Base-by-base conservation (phyloP, 2,329 filamentous ascomycete genomes). In the Amphichorda felina region DNA sequence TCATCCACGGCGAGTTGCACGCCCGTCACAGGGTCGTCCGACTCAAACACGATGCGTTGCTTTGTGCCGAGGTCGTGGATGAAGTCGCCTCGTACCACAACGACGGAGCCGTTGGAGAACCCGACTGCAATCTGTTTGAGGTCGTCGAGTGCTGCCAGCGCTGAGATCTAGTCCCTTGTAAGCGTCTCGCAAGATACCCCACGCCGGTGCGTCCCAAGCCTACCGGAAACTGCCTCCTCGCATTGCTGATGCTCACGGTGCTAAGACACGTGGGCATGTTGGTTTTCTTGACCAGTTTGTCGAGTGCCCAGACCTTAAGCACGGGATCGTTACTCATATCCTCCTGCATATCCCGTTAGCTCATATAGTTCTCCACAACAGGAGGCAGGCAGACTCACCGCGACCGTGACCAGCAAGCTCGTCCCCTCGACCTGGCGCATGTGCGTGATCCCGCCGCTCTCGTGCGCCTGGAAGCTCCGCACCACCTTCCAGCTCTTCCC, bases 221-320 rank as follows among this genome's bases (percentile, higher is more conserved):
- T 56, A 85, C 83, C n/a, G 91, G 91, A 57, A 95, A 96, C 47
- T 83, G 86, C 53, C 89, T 87, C 53, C 84, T 75, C 28, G 83
- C 87, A 62, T 96, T 96, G 54, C 87, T 83, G 44, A 98, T 81
- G 16, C 71, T 77, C 35, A 95, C 62, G 1, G 82, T 91, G 51
- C 85, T 94, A 45, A 94, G 69, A 54, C 91, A 96, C 27, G 80
- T 84, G 13, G 91, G 91, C 41, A 81, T 67, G 29, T 87, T 87
- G 4, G 85, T 93, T 69, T 93, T 96, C 70, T 91, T 96, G 45
- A 94, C 86, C 4, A 81, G 71, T 60, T 88, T 93, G 54, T 96
- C 88, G 46, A 98, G 67, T 16, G 86, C 89, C 91, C 91, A 98
- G n/a, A 96, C 89, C 56, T 94, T 96, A 40, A 98, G 61, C 15